phyloP scores from a whole-genome alignment of 2,329 filamentous ascomycete species.

The Cercospora sesami region DNA sequence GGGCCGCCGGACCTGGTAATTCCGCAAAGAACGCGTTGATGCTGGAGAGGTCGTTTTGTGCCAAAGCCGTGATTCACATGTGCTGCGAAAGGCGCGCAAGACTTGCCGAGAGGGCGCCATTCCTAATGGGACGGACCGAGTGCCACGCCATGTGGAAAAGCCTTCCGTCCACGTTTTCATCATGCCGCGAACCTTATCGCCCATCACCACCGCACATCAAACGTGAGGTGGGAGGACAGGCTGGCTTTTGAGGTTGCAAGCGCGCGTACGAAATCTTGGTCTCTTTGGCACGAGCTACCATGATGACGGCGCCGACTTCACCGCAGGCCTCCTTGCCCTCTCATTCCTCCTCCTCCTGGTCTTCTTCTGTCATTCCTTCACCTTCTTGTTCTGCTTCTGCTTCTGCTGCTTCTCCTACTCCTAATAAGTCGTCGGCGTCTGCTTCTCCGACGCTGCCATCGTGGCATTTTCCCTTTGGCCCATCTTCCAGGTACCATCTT shows the following conservation, averaged over 20 bases:
- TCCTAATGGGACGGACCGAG: background rate
- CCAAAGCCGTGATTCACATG: background rate
- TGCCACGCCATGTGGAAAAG: slow-evolving; percentile 2
- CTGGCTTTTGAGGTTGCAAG: slow-evolving; percentile 13
- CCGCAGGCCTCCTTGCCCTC: slow-evolving; percentile 21
- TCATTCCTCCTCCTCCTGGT: slow-evolving; percentile 21
- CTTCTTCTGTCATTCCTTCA: slow-evolving; percentile 12
- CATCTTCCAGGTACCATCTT: slow-evolving; percentile 37
- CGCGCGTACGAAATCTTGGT: slow-evolving; percentile 8
- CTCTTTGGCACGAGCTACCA: slow-evolving; percentile 15
- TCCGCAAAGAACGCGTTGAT: background rate
- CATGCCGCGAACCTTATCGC: slow-evolving; percentile 6
- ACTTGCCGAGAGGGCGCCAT: background rate
- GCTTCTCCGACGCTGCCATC: slow-evolving; percentile 19
- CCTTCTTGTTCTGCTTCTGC: slow-evolving; percentile 14
- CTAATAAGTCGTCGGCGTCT: slow-evolving; percentile 9
- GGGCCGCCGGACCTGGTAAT: slow-evolving; percentile 8
- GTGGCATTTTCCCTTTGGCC: slow-evolving; percentile 38
- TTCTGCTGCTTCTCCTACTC: slow-evolving; percentile 18
- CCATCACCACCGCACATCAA: slow-evolving; percentile 10
- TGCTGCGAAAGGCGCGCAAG: background rate
- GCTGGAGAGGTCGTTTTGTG: background rate
- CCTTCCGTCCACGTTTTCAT: slow-evolving; percentile 7
- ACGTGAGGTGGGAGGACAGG: slow-evolving; percentile 6
- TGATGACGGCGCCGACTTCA: slow-evolving; percentile 20